These are phyloP conservation scores for Arthrobotrys pseudoclavata DNA, from an alignment of 2,329 filamentous ascomycete genomes.

Conservation along the genomic window DNA sequence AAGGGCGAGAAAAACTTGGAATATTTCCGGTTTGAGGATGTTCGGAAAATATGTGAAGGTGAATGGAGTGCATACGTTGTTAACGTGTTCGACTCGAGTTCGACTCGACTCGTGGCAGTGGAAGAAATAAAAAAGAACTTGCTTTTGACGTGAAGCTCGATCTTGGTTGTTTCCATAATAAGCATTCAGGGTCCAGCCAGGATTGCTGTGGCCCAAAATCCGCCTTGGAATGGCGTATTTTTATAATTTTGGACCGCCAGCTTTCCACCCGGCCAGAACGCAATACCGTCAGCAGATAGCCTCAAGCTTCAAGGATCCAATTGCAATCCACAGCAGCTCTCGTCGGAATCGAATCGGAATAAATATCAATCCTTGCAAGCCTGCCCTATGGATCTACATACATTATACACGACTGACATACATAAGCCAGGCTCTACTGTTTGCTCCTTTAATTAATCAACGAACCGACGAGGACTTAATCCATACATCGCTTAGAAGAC, in stretches of 20 bases:
- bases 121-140: not conserved
- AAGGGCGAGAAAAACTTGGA: slow-evolving; percentile 34
- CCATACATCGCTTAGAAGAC: slow-evolving; percentile 5
- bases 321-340: not conserved
- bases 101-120: slow-evolving; percentile 15
- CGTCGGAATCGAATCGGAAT: slow-evolving; percentile 19
- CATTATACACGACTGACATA: not conserved
- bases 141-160: slow-evolving; percentile 1
- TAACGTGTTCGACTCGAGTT: slow-evolving; percentile 1
- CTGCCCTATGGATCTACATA: not conserved
- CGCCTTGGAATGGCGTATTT: slow-evolving; percentile 15
- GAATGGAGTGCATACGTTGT: not conserved
- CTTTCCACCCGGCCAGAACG: not conserved
- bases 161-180: slow-evolving; percentile 21
- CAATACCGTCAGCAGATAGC: not conserved
- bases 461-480: not conserved
- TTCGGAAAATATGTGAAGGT: slow-evolving; percentile 12
- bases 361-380: slow-evolving; percentile 13
- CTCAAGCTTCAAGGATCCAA: not conserved
- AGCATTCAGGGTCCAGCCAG: slow-evolving; percentile 15
- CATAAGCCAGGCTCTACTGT: not conserved
- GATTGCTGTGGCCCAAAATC: not conserved
- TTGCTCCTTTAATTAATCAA: not conserved
- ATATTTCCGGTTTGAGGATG: slow-evolving; percentile 27
- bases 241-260: not conserved